Evolutionary conservation across 2,329 filamentous ascomycete species (phyloP), one percentile per base, ranked within the genome.

Genomic region (Huntiella savannae): DNA sequence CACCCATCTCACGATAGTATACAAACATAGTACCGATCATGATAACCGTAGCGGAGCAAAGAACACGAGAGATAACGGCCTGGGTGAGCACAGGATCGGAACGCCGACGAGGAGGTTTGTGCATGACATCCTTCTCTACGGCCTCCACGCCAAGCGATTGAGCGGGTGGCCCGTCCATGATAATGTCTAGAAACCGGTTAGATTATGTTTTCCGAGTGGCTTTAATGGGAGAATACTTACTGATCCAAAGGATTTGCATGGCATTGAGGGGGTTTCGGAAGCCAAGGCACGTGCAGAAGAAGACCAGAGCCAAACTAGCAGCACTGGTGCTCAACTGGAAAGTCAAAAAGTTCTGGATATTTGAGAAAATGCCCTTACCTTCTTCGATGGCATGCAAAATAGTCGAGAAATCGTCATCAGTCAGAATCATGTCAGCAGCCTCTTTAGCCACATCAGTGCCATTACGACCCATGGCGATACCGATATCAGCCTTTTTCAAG

Each of bases 231-330:
- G 16, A 35, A 11, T 5, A 73, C 85, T 66, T 67, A 95, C 88
- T 98, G 57, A 98, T 98, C 91, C 91, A 98, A 37, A 98, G 72
- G 66, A 98, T 98, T 65, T 98, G 91, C 91, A 98, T 98, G 43
- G 91, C 86, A 60, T 98, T 98, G 50, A 98, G 70, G 40, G 91
- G 92, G 59, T 91, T 94, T 63, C 85, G 87, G 65, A 92, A 91
- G 35, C 91, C 91, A 51, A 95, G 72, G 54, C 84, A 81, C 28
- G 86, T 95, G 68, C 87, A 95, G 56, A 98, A 63, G 54, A 98
- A 75, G 13, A 98, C 91, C 46, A 98, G 70, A 49, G 82, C 85
- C 53, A 98, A 68, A 51, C 91, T 86, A 46, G 92, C 91, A 15
- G 92, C 91, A 59, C 86, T 95, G 41, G 91, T 98, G 62, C 87